Base-by-base conservation (phyloP, 2,329 filamentous ascomycete species). In the Paecilomyces sp. region DNA sequence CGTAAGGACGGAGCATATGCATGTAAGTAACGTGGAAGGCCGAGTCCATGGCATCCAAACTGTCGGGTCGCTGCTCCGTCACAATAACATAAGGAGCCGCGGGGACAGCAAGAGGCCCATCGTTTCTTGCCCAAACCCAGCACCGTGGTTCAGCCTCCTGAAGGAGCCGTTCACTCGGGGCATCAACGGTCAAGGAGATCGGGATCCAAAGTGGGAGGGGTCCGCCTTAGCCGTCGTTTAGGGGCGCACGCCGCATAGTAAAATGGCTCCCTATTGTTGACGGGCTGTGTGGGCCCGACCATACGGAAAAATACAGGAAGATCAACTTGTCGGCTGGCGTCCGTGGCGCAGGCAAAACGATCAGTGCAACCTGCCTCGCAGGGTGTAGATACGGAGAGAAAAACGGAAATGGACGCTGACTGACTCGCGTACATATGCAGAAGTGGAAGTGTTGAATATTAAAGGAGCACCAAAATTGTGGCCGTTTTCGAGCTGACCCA, bases 1-100 rank as follows among this genome's bases (percentile, higher is more conserved):
- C 55, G 59, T 61, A 53, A 63, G 57, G 50, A 53, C 51, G 51
- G 56, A 56, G 56, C 31, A 57, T 54, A 63, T 63, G 61, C 61
- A 63, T 53, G 60, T 36, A 58, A 61, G 58, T 41, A 57, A 57
- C 61, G 61, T 57, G 59, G 55, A 53, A 55, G 59, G 55, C 25
- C 54, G 47, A 55, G 58, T 63, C 55, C 52, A 61, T 61, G 57
- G 55, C 56, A 59, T 61, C 61, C 61, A 58, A 50, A 61, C 57
- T 63, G 61, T 63, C 61, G 61, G 61, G 61, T 59, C 61, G 59
- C 58, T 55, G 51, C 55, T 60, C 55, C 55, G 25, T 53, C 51
- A 56, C 18, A 34, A 33, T 15, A 57, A 34, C 54, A 57, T 61
- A 31, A 51, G 56, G 54, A 52, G 54, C 51, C 28, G 51, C 51